These are phyloP conservation scores for Tolypocladium inflatum DNA, from an alignment of 2,329 filamentous ascomycete species.

Conservation along the genomic window DNA sequence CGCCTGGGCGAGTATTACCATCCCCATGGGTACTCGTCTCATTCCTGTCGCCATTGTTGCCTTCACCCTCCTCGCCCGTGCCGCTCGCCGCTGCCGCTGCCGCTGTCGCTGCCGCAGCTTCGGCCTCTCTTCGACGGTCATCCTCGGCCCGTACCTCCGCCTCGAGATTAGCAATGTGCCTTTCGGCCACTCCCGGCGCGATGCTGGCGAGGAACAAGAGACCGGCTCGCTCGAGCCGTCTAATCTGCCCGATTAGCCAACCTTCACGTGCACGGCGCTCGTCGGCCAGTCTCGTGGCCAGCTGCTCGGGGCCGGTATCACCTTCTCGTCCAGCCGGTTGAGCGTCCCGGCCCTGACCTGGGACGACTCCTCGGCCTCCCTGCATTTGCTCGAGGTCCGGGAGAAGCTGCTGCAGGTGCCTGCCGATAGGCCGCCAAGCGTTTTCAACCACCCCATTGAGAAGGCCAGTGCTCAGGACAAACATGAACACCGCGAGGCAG, in stretches of 20 bases:
- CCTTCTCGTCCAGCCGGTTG: slow-evolving; percentile 15
- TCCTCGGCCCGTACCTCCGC: slow-evolving; percentile 37
- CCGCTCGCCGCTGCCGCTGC: slow-evolving; percentile 16
- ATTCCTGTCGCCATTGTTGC: slow-evolving; percentile 1
- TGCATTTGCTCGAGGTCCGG: slow-evolving; percentile 34
- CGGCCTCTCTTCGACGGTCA: slow-evolving; percentile 32
- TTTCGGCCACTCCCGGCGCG: slow-evolving; percentile 55
- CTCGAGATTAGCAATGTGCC: slow-evolving; percentile 51
- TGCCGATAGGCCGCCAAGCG: slow-evolving; percentile 45
- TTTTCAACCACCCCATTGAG: slow-evolving; percentile 46
- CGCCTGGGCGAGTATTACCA: neutral
- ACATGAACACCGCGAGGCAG: slow-evolving; percentile 42
- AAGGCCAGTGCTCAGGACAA: slow-evolving; percentile 50
- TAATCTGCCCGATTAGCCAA: slow-evolving; percentile 30
- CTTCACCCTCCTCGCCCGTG: slow-evolving; percentile 11
- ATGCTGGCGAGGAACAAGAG: slow-evolving; percentile 58
- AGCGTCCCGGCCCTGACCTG: slow-evolving; percentile 13
- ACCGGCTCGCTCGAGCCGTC: slow-evolving; percentile 48
- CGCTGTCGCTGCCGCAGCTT: slow-evolving; percentile 26
- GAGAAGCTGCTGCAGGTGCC: slow-evolving; percentile 50
- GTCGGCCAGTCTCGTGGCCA: slow-evolving; percentile 45
- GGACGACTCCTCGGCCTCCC: slow-evolving; percentile 2
- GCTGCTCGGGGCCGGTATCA: slow-evolving; percentile 36
- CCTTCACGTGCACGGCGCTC: slow-evolving; percentile 18
- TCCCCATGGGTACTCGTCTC: neutral